Evolutionary conservation across 805 yeast species (phyloP).

Genomic region (Tetrapisispora fleetii): DNA sequence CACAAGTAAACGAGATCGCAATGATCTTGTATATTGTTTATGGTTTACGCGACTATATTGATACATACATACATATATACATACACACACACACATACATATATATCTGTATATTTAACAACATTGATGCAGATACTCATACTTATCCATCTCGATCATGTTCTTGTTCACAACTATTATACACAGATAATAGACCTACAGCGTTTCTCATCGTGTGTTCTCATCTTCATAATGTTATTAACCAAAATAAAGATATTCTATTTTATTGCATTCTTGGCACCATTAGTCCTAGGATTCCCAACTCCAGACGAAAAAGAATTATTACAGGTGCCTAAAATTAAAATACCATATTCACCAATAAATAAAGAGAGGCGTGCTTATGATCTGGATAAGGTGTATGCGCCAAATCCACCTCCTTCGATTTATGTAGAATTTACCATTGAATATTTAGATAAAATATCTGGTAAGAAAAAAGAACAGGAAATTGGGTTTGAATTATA

Average conservation of each 20-base stretch:
- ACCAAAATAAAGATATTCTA: background rate
- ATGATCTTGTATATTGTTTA: too few species aligned
- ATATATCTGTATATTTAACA: too few species aligned
- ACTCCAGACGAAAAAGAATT: background rate
- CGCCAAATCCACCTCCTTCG: constrained; percentile 30
- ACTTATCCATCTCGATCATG: constrained; percentile 4
- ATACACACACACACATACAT: too few species aligned
- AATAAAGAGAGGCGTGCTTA: background rate
- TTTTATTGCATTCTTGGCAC: background rate
- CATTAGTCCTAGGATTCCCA: background rate
- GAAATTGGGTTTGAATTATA: constrained; percentile 51
- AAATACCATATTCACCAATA: background rate
- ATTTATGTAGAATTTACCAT: constrained; percentile 19
- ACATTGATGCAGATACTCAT: constrained; percentile 17
- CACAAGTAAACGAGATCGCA: too few species aligned
- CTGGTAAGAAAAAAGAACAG: constrained; percentile 5
- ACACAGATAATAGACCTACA: too few species aligned
- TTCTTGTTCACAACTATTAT: too few species aligned
- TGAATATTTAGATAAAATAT: constrained; percentile 16
- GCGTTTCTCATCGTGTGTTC: too few species aligned
- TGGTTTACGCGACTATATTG: too few species aligned
- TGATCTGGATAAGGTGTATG: constrained; percentile 11
- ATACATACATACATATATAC: too few species aligned
- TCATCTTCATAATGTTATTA: background rate
- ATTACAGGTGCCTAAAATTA: background rate